These are phyloP conservation scores for Geotrichum reessii DNA, from an alignment of 1,139 yeast genomes.

Conservation along the genomic window DNA sequence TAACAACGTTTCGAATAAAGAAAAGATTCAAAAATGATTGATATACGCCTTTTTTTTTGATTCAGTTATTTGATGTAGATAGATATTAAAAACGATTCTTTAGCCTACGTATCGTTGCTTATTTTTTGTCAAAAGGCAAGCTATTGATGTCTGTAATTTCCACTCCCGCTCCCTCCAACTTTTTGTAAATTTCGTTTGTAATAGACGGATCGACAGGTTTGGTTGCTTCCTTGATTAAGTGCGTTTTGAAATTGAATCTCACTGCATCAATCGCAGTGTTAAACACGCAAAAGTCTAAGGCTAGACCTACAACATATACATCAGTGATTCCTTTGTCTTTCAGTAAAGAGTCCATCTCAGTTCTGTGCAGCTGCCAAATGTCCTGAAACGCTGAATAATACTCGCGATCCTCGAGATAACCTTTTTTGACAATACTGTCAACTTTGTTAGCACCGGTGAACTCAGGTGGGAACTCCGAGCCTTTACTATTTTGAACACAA, in stretches of 20 bases:
- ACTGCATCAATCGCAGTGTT: slow-evolving; percentile 68
- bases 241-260: slow-evolving; percentile 55
- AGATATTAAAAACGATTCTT: too few species aligned
- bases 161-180: slow-evolving; percentile 13
- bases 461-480: slow-evolving; percentile 57
- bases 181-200: slow-evolving; percentile 4
- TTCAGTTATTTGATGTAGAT: too few species aligned
- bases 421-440: slow-evolving; percentile 53
- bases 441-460: slow-evolving; percentile 30
- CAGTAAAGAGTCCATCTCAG: slow-evolving; percentile 55
- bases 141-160: not conserved
- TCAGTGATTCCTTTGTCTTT: slow-evolving; percentile 45
- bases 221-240: slow-evolving; percentile 52
- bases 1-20: not conserved
- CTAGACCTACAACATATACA: slow-evolving; percentile 74
- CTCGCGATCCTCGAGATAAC: slow-evolving; percentile 64
- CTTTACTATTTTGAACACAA: slow-evolving; percentile 66
- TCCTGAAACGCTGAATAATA: slow-evolving; percentile 88
- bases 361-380: slow-evolving; percentile 64
- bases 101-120: too few species aligned
- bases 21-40: too few species aligned
- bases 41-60: too few species aligned
- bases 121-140: not conserved
- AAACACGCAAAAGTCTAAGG: slow-evolving; percentile 79
- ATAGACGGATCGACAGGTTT: slow-evolving; percentile 43